A percentile compares a stretch with the other conserved stretches of the same genome.
These are phyloP conservation scores for Pelargonium fulgidum DNA, from an alignment of 441 rosid species.

Conservation along the genomic window DNA sequence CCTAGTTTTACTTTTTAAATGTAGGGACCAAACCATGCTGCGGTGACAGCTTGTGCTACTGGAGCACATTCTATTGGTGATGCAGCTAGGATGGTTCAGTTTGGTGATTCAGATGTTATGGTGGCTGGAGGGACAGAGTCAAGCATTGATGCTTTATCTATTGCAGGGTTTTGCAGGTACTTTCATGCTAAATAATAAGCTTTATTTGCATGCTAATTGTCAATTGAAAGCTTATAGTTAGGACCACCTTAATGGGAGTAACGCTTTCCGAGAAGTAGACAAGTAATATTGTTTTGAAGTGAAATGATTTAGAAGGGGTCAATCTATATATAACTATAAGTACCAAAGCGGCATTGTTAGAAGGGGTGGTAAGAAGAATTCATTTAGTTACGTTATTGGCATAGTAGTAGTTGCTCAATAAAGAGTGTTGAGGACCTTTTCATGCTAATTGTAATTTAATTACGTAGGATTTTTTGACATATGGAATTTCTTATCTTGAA, in stretches of 20 bases:
- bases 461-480: background rate
- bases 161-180: conserved; percentile 92
- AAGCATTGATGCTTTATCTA: conserved; percentile 88
- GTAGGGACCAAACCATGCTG: conserved; percentile 98
- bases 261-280: background rate
- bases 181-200: conserved; percentile 3
- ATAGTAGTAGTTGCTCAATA: background rate
- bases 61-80: conserved; percentile 95
- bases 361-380: background rate
- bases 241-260: background rate
- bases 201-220: background rate
- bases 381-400: background rate
- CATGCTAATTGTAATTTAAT: background rate
- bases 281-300: background rate
- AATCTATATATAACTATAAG: background rate
- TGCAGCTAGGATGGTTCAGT: conserved; percentile 93
- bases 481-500: background rate
- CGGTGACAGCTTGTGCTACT: conserved; percentile 97
- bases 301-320: background rate
- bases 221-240: background rate
- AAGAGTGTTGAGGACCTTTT: background rate
- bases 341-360: background rate
- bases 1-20: conserved; percentile 26
- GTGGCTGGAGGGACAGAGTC: conserved; percentile 96
- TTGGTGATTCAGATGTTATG: conserved; percentile 93